Base-by-base conservation (phyloP, 352 stramenopile species). In the Phytophthora ramorum region DNA sequence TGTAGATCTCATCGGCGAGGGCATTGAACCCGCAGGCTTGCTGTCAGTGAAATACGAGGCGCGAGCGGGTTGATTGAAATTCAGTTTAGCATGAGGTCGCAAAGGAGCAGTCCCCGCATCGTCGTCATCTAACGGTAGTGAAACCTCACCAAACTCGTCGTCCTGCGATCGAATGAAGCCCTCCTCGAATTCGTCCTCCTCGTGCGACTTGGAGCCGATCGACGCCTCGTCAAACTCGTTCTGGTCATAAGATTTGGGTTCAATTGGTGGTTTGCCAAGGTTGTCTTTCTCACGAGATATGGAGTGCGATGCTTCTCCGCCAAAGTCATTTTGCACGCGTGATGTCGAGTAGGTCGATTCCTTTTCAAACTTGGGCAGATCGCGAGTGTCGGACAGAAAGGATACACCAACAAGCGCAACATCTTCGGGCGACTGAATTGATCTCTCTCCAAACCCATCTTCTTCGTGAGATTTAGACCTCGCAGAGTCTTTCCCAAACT, bases 111-210 rank as follows among this genome's bases (percentile, higher is more conserved):
- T 19, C 16, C 9, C 7, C 47, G 46, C 16, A 22, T 63, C 44
- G 35, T 69, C 53, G 0, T 69, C 45, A 0, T 58, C 38, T 24
- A 70, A 41, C 7, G 55, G 62, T n/a, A 70, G 58, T 16, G 62
- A 65, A 24, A 70, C 58, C 17, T 71, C 63, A 2, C 55, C 52
- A 34, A 59, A 59, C 22, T 59, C 52, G 17, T 59, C 52, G 13
- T 53, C 53, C 9, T 44, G 20, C 4, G 44, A 52, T 40, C 35
- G 17, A 14, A 51, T 46, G 3, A 14, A 32, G 4, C 4, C 7
- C 16, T 58, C 61, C 3, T 45, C 45, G 24, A 69, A 47, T 19
- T 58, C 53, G 24, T 56, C 40, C 1, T 52, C 37, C 7, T n/a
- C 37, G 26, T 14, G 20, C 7, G 26, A 46, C 2, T 24, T 40